phyloP scores from a whole-genome alignment of 2,329 filamentous ascomycete species.

The Clonostachys solani region DNA sequence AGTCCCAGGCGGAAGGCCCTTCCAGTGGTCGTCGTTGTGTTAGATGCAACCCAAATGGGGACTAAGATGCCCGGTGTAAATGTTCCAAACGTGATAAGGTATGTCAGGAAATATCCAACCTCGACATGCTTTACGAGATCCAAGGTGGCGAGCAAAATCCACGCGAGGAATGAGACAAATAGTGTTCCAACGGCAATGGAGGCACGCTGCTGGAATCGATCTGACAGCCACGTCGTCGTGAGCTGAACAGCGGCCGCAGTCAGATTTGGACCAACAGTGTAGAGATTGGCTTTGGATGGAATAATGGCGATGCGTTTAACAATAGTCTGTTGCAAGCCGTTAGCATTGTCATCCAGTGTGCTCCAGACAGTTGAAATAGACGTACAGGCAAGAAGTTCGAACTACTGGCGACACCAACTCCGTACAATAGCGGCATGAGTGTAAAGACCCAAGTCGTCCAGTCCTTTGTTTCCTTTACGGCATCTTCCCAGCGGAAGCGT shows the following conservation, averaged over 20 bases:
- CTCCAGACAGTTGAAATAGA: background rate
- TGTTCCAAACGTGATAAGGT: constrained; percentile 11
- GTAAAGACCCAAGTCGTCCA: constrained; percentile 14
- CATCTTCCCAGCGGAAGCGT: constrained; percentile 12
- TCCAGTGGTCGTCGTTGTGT: constrained; percentile 5
- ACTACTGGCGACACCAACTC: constrained; percentile 14
- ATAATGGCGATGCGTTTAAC: constrained; percentile 25
- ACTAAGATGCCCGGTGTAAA: constrained; percentile 9
- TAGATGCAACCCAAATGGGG: constrained; percentile 4
- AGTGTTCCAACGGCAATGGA: constrained; percentile 8
- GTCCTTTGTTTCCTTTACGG: constrained; percentile 10
- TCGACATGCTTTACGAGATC: constrained; percentile 9
- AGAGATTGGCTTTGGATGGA: constrained; percentile 16
- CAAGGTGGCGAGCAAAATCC: constrained; percentile 10
- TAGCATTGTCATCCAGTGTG: too few species aligned
- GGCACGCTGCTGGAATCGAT: constrained; percentile 9
- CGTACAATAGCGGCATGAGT: constrained; percentile 14
- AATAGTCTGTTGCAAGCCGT: constrained; percentile 11
- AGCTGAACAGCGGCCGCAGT: constrained; percentile 9
- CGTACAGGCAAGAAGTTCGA: constrained; percentile 15
- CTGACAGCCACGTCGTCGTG: constrained; percentile 8
- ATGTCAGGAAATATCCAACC: constrained; percentile 15
- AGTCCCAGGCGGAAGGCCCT: constrained; percentile 3
- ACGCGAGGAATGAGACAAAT: constrained; percentile 8
- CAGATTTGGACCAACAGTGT: constrained; percentile 15